Evolutionary conservation across 2,329 filamentous ascomycete species (phyloP).

Genomic region (Colletotrichum nymphaeae): DNA sequence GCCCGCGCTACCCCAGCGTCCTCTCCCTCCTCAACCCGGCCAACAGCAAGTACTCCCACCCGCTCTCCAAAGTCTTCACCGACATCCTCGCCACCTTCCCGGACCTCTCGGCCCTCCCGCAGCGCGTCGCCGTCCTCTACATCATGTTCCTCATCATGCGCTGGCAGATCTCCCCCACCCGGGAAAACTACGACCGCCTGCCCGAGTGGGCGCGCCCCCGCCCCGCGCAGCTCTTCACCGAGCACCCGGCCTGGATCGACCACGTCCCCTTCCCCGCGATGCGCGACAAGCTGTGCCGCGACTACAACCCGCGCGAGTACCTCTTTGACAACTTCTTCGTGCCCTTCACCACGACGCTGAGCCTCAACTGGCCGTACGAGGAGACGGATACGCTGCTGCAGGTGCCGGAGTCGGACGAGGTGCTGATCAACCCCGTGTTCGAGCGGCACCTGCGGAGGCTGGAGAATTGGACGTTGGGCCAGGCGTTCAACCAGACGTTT

Average conservation of each 20-base stretch:
- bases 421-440: slow-evolving; percentile 88
- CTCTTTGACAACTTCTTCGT: slow-evolving; percentile 86
- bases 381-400: slow-evolving; percentile 75
- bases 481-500: slow-evolving; percentile 73
- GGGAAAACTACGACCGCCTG: slow-evolving; percentile 82
- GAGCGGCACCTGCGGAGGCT: slow-evolving; percentile 81
- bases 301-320: slow-evolving; percentile 61
- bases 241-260: slow-evolving; percentile 86
- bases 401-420: slow-evolving; percentile 68
- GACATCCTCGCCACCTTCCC: slow-evolving; percentile 89
- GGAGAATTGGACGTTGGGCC: slow-evolving; percentile 85
- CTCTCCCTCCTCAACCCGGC: slow-evolving; percentile 81
- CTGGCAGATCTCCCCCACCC: slow-evolving; percentile 85
- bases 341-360: slow-evolving; percentile 80
- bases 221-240: slow-evolving; percentile 71
- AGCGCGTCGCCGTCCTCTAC: slow-evolving; percentile 85
- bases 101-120: slow-evolving; percentile 80
- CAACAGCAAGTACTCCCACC: slow-evolving; percentile 72
- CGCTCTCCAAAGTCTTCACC: slow-evolving; percentile 85
- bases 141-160: slow-evolving; percentile 89
- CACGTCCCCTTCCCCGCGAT: slow-evolving; percentile 83
- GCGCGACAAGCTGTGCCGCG: slow-evolving; percentile 72
- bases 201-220: slow-evolving; percentile 79
- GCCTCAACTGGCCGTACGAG: slow-evolving; percentile 87
- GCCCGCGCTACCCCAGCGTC: slow-evolving; percentile 83